phyloP scores from a whole-genome alignment of 1,284 basidiomycete species.

The Apiotrichum veenhuisii region DNA sequence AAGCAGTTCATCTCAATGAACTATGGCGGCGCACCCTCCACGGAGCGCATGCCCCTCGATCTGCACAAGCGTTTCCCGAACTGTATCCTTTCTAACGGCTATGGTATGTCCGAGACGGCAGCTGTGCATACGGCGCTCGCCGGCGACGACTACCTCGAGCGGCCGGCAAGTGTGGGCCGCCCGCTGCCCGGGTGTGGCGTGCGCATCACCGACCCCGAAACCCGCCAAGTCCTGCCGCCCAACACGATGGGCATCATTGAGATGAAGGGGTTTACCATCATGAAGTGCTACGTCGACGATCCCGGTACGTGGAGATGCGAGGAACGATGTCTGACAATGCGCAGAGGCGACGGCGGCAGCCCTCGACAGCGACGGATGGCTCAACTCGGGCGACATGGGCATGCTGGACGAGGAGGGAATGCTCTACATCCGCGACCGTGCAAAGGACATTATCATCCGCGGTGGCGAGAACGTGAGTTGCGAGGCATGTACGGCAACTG shows the following conservation, averaged over 20 bases:
- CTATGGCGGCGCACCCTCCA: constrained; percentile 45
- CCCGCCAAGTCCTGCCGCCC: constrained; percentile 16
- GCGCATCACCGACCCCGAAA: constrained; percentile 34
- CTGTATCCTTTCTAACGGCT: constrained; percentile 36
- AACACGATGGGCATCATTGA: constrained; percentile 31
- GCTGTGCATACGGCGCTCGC: constrained; percentile 36
- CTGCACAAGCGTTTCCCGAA: constrained; percentile 33
- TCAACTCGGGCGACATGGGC: constrained; percentile 43
- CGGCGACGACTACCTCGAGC: constrained; percentile 36
- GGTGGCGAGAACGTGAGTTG: constrained; percentile 44
- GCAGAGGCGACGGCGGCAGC: constrained; percentile 29
- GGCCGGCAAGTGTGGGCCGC: constrained; percentile 22
- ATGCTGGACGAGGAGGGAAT: constrained; percentile 36
- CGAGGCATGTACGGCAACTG: constrained; percentile 36
- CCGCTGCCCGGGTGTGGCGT: constrained; percentile 36
- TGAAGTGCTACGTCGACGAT: constrained; percentile 29
- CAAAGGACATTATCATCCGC: constrained; percentile 43
- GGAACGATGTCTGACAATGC: neutral
- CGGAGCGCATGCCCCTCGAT: constrained; percentile 31
- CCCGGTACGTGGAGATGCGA: neutral
- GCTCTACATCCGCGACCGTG: constrained; percentile 39
- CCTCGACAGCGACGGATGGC: constrained; percentile 41
- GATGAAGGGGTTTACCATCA: constrained; percentile 39
- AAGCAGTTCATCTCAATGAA: constrained; percentile 31
- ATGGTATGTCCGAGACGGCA: constrained; percentile 46